Evolutionary conservation across 2,329 filamentous ascomycete species (phyloP), one percentile per base, ranked within the genome.

Genomic region (Fusarium sp.): DNA sequence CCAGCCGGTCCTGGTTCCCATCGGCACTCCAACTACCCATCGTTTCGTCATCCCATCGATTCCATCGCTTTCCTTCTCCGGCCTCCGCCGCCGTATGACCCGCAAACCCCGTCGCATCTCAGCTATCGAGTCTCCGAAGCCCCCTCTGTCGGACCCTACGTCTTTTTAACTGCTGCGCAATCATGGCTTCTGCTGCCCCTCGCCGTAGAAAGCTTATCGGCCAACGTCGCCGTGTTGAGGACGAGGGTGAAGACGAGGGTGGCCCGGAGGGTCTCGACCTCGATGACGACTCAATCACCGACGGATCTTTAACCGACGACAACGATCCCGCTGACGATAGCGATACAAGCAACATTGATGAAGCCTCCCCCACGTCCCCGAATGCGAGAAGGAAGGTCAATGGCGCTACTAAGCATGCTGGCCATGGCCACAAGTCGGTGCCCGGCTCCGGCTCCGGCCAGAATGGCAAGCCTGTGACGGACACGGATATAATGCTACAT

Each of bases 191-290:
- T 77, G 80, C 67, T 72, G 76, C 71, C 64, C 79, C 86, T 76
- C 87, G 88, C 77, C 88, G 89, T 80, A 90, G 87, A 82, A 90
- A 89, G 81, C 80, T 89, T 75, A 87, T 91, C 79, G 89, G 89
- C 78, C 88, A 88, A 74, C 88, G 90, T 76, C 89, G 91, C 78
- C 88, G 90, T 74, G 86, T 89, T 72, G 89, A 90, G 79, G 90
- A 92, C 76, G 90, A 92, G 78, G 90, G 87, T 73, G 91, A 92
- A 75, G 91, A 92, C 71, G 90, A 92, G 70, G 87, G 83, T 71
- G 85, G 84, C 65, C 83, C 80, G 54, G 87, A 88, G 64, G 81
- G 83, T 56, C 81, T 86, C 62, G 89, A 90, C 51, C 78, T 87
- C 42, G 89, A 91, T 72, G 89, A 91, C 73, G 89, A 91, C 77